Evolutionary conservation across 2,329 filamentous ascomycete species (phyloP).

Genomic region (Scleromitrula shiraiana): DNA sequence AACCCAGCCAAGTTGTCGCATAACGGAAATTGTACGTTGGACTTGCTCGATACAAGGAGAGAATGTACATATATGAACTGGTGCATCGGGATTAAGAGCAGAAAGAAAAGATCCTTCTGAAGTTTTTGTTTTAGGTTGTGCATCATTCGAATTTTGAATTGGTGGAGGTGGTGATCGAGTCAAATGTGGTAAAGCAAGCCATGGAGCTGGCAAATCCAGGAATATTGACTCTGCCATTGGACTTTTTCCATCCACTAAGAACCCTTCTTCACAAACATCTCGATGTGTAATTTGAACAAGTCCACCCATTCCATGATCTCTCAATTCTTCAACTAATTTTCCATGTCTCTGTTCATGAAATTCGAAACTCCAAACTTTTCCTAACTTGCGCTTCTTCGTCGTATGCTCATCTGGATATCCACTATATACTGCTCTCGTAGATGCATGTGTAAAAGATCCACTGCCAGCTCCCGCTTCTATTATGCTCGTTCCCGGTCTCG

Average conservation of each 20-base stretch:
- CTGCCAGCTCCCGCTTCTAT: slow-evolving; percentile 79
- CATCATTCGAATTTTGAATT: slow-evolving; percentile 10
- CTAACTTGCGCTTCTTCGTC: slow-evolving; percentile 36
- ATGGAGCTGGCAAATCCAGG: slow-evolving; percentile 72
- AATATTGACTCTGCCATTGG: slow-evolving; percentile 66
- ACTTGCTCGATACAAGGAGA: slow-evolving; percentile 97
- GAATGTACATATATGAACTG: slow-evolving; percentile 83
- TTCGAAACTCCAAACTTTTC: slow-evolving; percentile 76
- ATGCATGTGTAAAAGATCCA: slow-evolving; percentile 76
- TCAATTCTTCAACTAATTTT: slow-evolving; percentile 61
- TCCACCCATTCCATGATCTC: slow-evolving; percentile 55
- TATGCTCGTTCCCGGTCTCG: slow-evolving; percentile 61
- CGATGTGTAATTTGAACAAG: slow-evolving; percentile 68
- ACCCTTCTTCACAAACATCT: slow-evolving; percentile 71
- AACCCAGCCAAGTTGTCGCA: slow-evolving; percentile 79
- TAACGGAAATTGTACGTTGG: slow-evolving; percentile 69
- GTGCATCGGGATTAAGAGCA: slow-evolving; percentile 61
- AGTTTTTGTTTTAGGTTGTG: neutral
- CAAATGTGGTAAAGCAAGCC: slow-evolving; percentile 72
- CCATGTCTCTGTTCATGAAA: slow-evolving; percentile 66
- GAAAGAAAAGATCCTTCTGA: slow-evolving; percentile 40
- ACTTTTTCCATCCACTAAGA: slow-evolving; percentile 48
- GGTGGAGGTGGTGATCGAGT: slow-evolving; percentile 41
- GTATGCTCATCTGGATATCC: slow-evolving; percentile 47
- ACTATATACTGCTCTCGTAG: slow-evolving; percentile 67